These are phyloP conservation scores for Massarina eburnea DNA, from an alignment of 2,329 filamentous ascomycete genomes.

Conservation along the genomic window DNA sequence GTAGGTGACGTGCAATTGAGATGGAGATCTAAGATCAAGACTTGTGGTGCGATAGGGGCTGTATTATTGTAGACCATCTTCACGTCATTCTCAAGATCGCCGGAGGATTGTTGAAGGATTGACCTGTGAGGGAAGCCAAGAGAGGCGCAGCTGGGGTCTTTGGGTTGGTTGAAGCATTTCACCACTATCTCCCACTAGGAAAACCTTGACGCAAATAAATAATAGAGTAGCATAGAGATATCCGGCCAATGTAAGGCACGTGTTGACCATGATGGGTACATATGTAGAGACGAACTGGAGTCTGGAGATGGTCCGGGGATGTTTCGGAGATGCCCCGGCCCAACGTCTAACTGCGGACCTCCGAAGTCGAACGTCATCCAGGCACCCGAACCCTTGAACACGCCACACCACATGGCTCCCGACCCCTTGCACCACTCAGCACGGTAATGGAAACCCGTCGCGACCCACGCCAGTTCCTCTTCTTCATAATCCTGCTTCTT, in stretches of 20 bases:
- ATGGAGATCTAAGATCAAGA: neutral
- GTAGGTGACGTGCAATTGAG: neutral
- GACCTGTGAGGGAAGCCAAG: conserved; percentile 11
- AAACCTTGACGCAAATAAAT: too few species aligned
- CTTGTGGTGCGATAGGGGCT: neutral
- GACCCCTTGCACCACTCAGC: conserved; percentile 12
- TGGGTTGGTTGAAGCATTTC: too few species aligned
- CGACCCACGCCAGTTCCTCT: conserved; percentile 39
- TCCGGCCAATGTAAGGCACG: too few species aligned
- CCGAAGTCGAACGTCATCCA: conserved; percentile 14
- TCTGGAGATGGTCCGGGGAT: too few species aligned
- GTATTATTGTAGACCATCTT: neutral
- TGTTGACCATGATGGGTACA: too few species aligned
- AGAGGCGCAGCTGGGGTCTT: conserved; percentile 13
- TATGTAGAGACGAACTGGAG: too few species aligned
- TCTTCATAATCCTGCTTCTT: conserved; percentile 42
- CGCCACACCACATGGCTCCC: conserved; percentile 27
- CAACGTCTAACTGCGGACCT: conserved; percentile 3
- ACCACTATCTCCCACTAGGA: too few species aligned
- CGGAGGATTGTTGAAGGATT: conserved; percentile 7
- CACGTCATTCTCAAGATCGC: neutral
- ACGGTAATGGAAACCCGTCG: conserved; percentile 41
- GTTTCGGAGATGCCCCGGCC: neutral
- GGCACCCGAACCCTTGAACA: conserved; percentile 4
- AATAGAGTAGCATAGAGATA: too few species aligned